Base-by-base conservation (phyloP, 2,329 filamentous ascomycete species). In the Pochonia chlamydosporia region DNA sequence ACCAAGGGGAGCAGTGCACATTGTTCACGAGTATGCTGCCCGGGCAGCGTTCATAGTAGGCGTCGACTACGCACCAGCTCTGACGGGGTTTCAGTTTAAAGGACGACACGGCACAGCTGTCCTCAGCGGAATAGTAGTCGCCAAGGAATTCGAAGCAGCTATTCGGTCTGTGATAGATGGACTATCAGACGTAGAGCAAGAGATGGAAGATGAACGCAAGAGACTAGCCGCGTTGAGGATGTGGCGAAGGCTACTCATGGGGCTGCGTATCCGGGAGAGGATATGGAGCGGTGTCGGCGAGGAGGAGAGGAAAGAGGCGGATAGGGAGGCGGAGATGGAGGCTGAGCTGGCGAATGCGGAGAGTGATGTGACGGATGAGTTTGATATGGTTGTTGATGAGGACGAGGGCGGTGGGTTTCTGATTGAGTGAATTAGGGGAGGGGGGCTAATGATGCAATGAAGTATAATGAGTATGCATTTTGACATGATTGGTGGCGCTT, bases 71-170 rank as follows among this genome's bases (percentile, higher is more conserved):
- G 89, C 89, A 3, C 89, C 92, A 26, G 93, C 93, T 0, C 81
- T 99, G 5, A 93, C 85, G 1, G 92, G 92, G 0, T 99, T 97
- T 59, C 76, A 85, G 31, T 99, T 97, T 68, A 84, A 82, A 59
- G 90, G 90, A 1, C 81, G 89, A 3, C 84, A 89, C 47, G 92
- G 92, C 14, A 96, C 89, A 3, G 90, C 93, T 1, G 77, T 96
- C 3, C 68, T 93, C 2, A 78, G 81, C 31, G 93, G 93, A 2
- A 78, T 85, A 1, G 82, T 99, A 1, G 81, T 95, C 1, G 85
- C 90, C 0, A 62, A 67, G 14, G 85, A 92, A 61, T 81, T 83
- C 51, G 75, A 72, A 7, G 87, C 91, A 47, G 90, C 86, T 0
- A 74, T 96, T 1, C 69, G 78, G 48, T 82, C 80, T 4, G 83